A percentile compares a stretch with the other conserved stretches of the same genome.
phyloP scores from a whole-genome alignment of 805 yeast genomes.

The Clavispora phyllophila region DNA sequence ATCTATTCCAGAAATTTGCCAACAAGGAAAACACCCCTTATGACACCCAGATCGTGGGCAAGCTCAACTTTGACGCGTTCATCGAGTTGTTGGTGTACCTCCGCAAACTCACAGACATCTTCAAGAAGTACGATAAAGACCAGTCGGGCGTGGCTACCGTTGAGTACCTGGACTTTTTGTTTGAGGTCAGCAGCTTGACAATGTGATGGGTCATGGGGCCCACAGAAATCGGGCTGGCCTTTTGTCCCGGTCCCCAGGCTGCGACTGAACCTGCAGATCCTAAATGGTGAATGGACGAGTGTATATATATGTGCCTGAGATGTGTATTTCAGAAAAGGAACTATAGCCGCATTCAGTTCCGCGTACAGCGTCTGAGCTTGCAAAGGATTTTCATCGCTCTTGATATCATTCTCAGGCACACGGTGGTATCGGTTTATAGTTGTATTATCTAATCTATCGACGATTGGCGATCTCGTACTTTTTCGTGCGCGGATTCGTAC shows the following conservation, averaged over 20 bases:
- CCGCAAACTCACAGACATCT: constrained; percentile 69
- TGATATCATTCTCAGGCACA: not conserved
- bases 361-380: too few relatives aligned
- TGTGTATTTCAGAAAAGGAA: not conserved
- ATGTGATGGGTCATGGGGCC: too few relatives aligned
- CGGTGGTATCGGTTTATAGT: not conserved
- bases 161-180: constrained; percentile 61
- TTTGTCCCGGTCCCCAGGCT: too few relatives aligned
- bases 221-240: too few relatives aligned
- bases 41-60: constrained; percentile 27
- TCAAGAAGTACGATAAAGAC: constrained; percentile 71
- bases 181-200: constrained; percentile 39
- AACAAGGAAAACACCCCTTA: constrained; percentile 25
- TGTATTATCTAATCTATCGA: not conserved
- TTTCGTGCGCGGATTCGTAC: not conserved
- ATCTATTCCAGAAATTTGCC: constrained; percentile 54
- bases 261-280: not conserved
- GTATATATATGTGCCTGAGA: not conserved
- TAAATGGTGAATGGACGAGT: not conserved
- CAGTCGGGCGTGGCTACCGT: constrained; percentile 69
- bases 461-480: not conserved
- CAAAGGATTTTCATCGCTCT: too few relatives aligned
- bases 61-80: constrained; percentile 71
- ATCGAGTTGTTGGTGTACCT: constrained; percentile 77
- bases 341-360: not conserved